Base-by-base conservation (phyloP, 441 rosid genomes). In the Adansonia rubrostipa region DNA sequence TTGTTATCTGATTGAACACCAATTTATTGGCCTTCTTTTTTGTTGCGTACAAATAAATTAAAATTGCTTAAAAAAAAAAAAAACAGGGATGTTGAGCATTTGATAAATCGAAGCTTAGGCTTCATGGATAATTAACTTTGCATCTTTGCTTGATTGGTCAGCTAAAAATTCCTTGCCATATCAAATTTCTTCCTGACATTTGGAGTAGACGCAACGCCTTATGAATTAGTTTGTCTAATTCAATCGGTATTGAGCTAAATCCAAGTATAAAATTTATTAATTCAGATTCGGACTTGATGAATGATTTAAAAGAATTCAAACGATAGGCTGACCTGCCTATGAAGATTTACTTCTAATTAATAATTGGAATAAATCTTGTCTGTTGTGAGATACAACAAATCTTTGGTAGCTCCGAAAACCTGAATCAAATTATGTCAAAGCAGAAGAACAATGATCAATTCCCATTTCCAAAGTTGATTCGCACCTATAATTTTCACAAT, bases 171-270 rank as follows among this genome's bases (percentile, higher is more conserved):
- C 0, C 33, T 40, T 9, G 54, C 2, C 44, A 0, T 17, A 11
- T n/a, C 60, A 47, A 45, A 60, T 36, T 51, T 54, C 64, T 57
- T 73, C 9, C 61, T 13, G 42, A 47, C 45, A 15, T 48, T 64
- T 73, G 61, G 68, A 44, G 68, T 79, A 2, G 24, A 56, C 28
- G 62, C 78, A 56, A 79, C 51, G 6, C 15, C 45, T 20, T 28
- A 28, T 28, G 33, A 28, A 28, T 28, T 28, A 28, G 33, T 28
- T 28, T 28, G 33, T 28, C 33, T 28, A 28, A 28, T 28, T 28
- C 2, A 24, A 24, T 24, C 28, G 1, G 1, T 28, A 28, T 28
- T 28, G 33, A 28, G 33, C 33, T 28, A 28, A 28, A 28, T 28
- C 33, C 33, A 28, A 28, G 33, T 28, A 28, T 28, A 28, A 28